Conservation (phyloP, 2,329 filamentous ascomycete species). For the Cytospora paraplurivora region DNA sequence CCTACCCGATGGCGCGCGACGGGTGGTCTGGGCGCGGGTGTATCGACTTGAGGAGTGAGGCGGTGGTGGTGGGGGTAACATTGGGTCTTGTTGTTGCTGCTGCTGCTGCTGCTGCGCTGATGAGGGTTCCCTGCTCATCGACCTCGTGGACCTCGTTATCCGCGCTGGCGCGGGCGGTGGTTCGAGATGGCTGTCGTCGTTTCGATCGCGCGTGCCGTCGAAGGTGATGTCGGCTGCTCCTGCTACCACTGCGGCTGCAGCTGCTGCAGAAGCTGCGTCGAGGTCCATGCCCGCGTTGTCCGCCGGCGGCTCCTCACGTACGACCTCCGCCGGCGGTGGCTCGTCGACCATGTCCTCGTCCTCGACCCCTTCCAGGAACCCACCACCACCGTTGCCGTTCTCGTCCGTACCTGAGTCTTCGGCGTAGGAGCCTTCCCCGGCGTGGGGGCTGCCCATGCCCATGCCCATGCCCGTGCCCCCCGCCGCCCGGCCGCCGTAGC, state of each 20-base stretch:
- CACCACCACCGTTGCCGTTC: background rate
- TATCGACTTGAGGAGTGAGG: conserved; percentile 5
- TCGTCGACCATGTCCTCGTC: conserved; percentile 22
- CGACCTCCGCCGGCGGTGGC: background rate
- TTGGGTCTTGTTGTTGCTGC: background rate
- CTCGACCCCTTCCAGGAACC: background rate
- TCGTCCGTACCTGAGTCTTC: conserved; percentile 7
- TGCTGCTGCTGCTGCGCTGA: conserved; percentile 9
- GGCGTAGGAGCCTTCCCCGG: conserved; percentile 22
- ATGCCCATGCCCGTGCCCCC: background rate
- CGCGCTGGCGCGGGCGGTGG: conserved; percentile 19
- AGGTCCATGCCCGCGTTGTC: conserved; percentile 6
- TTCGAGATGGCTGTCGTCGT: conserved; percentile 8
- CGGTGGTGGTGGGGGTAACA: background rate
- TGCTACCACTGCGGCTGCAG: too few relatives aligned
- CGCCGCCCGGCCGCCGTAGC: background rate
- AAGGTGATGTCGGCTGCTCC: conserved; percentile 11
- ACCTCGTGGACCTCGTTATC: conserved; percentile 27
- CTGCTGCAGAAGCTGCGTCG: background rate
- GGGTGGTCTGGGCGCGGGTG: conserved; percentile 12
- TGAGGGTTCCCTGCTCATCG: conserved; percentile 18
- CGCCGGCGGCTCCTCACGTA: background rate
- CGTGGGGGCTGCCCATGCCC: background rate
- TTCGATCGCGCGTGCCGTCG: background rate
- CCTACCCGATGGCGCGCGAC: conserved; percentile 9